Evolutionary conservation across 108 stramenopile species (phyloP).

Genomic region (Pseudonitzschia delicatissima): DNA sequence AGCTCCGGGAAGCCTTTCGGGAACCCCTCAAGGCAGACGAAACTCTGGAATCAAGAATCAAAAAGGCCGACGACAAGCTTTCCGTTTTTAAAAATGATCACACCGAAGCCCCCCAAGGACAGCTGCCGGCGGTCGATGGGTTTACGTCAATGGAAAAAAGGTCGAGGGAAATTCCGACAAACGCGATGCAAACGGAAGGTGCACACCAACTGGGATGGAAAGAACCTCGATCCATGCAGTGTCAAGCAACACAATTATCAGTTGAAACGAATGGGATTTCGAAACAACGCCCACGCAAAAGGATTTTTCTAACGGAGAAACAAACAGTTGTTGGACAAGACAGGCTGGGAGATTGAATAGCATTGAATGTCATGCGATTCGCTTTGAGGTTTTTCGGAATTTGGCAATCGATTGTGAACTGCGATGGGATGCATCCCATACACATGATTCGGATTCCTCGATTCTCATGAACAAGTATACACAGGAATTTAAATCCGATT

Average conservation of each 20-base stretch:
- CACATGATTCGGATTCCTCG: neutral
- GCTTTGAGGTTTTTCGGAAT: neutral
- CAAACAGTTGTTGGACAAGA: neutral
- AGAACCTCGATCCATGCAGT: slow-evolving; percentile 72
- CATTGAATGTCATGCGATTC: neutral
- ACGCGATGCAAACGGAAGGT: slow-evolving; percentile 51
- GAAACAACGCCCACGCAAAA: slow-evolving; percentile 83
- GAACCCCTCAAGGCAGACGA: slow-evolving; percentile 31
- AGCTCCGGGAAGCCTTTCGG: slow-evolving; percentile 59
- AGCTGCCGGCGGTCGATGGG: slow-evolving; percentile 35
- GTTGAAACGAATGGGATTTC: slow-evolving; percentile 68
- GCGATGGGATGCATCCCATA: neutral
- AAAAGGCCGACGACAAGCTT: slow-evolving; percentile 62
- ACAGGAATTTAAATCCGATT: too few relatives aligned
- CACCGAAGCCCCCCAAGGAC: slow-evolving; percentile 46
- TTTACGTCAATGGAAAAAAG: slow-evolving; percentile 45
- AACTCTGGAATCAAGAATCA: slow-evolving; percentile 42
- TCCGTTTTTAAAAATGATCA: slow-evolving; percentile 74
- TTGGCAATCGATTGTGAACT: neutral
- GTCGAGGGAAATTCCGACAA: slow-evolving; percentile 24
- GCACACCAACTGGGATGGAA: slow-evolving; percentile 70
- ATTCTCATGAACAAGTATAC: too few relatives aligned
- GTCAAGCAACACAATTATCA: slow-evolving; percentile 66
- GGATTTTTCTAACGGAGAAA: slow-evolving; percentile 56
- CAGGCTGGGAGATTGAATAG: neutral